phyloP scores from a whole-genome alignment of 2,329 filamentous ascomycete species.

The Aspergillus arachidicola region DNA sequence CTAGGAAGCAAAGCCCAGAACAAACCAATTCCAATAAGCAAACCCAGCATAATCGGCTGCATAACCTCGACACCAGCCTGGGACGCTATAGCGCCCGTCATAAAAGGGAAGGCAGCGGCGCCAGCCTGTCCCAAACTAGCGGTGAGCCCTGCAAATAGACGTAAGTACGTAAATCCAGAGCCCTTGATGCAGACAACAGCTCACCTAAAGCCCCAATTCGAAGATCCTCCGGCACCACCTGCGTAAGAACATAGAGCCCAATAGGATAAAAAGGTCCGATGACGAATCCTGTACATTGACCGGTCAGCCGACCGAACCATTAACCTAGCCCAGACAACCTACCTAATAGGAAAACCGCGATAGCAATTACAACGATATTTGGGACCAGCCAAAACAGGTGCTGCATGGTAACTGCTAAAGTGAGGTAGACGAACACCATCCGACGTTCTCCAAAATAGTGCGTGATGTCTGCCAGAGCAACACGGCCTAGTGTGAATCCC shows the following conservation, averaged over 20 bases:
- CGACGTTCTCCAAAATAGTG: constrained; percentile 28
- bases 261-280: constrained; percentile 29
- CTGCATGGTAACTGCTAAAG: constrained; percentile 22
- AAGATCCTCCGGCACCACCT: constrained; percentile 26
- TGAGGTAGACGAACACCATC: constrained; percentile 26
- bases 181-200: neutral
- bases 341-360: constrained; percentile 28
- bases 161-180: constrained; percentile 4
- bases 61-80: constrained; percentile 25
- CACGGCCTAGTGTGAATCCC: constrained; percentile 26
- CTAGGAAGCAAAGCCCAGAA: constrained; percentile 26
- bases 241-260: constrained; percentile 27
- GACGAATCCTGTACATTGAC: constrained; percentile 22
- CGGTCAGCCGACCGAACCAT: neutral
- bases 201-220: constrained; percentile 27
- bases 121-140: constrained; percentile 27
- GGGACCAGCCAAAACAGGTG: constrained; percentile 27
- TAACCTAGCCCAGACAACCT: neutral
- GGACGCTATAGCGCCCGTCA: constrained; percentile 28
- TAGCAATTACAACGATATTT: constrained; percentile 24
- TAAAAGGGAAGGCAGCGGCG: constrained; percentile 27
- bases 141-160: constrained; percentile 20
- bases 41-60: constrained; percentile 27
- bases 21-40: constrained; percentile 23
- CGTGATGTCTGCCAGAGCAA: constrained; percentile 26